These are phyloP conservation scores for Mollisia scopiformis DNA, from an alignment of 2,329 filamentous ascomycete genomes.

Conservation along the genomic window DNA sequence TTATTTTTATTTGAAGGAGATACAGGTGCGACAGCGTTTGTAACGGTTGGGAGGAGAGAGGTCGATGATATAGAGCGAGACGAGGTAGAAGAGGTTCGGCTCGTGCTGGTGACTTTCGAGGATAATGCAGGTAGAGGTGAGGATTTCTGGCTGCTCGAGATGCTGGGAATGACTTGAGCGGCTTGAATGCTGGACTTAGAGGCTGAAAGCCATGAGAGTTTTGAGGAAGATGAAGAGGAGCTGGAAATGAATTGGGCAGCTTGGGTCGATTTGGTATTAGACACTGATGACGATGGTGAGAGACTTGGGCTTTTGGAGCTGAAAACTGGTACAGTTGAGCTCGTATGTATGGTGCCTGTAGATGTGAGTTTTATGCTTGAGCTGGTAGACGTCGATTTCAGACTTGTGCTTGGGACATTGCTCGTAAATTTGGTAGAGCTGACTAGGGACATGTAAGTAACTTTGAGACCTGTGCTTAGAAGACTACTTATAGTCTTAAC, in stretches of 20 bases:
- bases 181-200: no score
- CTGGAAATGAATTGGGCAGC: no score
- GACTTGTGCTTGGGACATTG: background rate
- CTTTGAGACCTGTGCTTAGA: background rate
- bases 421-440: no score
- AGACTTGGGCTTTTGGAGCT: background rate
- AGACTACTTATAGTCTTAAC: background rate
- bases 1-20: background rate
- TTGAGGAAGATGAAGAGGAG: background rate
- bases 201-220: no score
- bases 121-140: no score
- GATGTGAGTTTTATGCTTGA: background rate
- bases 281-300: background rate
- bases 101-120: background rate
- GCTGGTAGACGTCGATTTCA: background rate
- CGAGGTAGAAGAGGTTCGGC: background rate
- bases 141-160: no score
- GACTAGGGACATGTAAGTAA: no score
- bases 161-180: no score
- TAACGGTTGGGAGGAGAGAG: background rate
- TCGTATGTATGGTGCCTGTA: background rate
- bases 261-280: no score
- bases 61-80: background rate
- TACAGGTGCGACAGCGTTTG: background rate
- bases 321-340: background rate